A percentile compares a stretch with the other conserved stretches of the same genome.
These are phyloP conservation scores for Tulasnella sp. DNA, from an alignment of 768 basidiomycete species.

Conservation along the genomic window DNA sequence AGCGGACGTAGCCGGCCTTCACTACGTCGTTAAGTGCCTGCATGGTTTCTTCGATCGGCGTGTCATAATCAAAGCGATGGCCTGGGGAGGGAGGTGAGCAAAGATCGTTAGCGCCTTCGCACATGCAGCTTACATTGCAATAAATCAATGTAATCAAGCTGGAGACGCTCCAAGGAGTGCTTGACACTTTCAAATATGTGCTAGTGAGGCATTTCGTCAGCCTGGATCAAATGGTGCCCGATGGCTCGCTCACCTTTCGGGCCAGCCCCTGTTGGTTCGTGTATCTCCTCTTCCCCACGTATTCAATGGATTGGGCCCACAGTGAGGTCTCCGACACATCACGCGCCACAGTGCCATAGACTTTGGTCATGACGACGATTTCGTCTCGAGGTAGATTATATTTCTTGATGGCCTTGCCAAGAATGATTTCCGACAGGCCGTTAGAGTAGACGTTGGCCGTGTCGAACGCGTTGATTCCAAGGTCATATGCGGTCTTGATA, in stretches of 20 bases:
- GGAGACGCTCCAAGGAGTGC: conserved; percentile 48
- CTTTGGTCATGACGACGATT: conserved; percentile 79
- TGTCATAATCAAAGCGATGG: conserved; percentile 51
- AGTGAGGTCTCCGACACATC: conserved; percentile 14
- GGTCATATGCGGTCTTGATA: conserved; percentile 20
- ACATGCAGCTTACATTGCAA: conserved; percentile 47
- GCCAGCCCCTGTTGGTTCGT: conserved; percentile 28
- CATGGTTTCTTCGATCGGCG: conserved; percentile 47
- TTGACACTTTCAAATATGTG: conserved; percentile 56
- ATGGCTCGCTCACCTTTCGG: conserved; percentile 19
- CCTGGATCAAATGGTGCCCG: neutral
- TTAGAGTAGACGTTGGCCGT: conserved; percentile 14
- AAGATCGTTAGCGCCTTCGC: conserved; percentile 24
- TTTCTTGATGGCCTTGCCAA: conserved; percentile 73
- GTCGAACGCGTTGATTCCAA: conserved; percentile 24
- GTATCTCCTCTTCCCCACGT: conserved; percentile 30
- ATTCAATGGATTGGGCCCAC: neutral
- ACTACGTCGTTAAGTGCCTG: conserved; percentile 49
- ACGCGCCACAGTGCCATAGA: conserved; percentile 36
- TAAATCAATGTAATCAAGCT: conserved; percentile 53
- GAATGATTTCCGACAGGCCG: conserved; percentile 57
- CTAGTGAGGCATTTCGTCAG: conserved; percentile 39
- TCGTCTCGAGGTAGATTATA: conserved; percentile 52
- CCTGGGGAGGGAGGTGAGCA: conserved; percentile 32
- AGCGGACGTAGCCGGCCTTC: conserved; percentile 53